Evolutionary conservation across 495 filamentous ascomycete genomes (phyloP).

Genomic region (Aspergillus leporis): DNA sequence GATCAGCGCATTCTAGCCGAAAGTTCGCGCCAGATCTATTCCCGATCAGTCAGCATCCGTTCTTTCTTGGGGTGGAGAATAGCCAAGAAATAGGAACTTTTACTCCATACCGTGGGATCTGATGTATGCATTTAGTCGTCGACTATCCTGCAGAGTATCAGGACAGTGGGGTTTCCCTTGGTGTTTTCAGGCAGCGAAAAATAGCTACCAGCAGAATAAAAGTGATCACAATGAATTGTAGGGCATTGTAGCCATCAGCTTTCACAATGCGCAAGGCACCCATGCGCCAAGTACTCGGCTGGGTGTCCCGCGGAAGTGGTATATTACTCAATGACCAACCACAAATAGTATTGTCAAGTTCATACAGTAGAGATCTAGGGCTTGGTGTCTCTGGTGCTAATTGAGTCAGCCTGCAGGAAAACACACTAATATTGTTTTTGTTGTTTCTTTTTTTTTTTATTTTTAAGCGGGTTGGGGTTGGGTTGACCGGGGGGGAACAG

Average conservation of each 20-base stretch:
- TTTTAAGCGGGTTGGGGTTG: background rate
- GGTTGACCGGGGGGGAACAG: background rate
- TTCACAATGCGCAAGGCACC: background rate
- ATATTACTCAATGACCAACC: background rate
- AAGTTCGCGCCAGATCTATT: background rate
- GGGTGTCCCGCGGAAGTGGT: background rate
- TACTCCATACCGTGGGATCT: background rate
- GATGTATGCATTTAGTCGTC: background rate
- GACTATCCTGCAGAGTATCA: background rate
- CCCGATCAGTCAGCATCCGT: background rate
- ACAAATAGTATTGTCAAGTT: background rate
- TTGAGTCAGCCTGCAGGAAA: background rate
- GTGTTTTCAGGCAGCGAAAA: background rate
- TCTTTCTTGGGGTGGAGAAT: background rate
- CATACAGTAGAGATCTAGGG: background rate
- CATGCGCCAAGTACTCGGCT: background rate
- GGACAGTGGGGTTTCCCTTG: background rate
- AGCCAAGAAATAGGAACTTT: background rate
- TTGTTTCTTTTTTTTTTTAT: background rate
- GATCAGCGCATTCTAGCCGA: slow-evolving; percentile 1
- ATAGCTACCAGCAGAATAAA: background rate
- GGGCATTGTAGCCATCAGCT: background rate
- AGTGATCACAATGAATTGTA: background rate
- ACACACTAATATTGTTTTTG: background rate
- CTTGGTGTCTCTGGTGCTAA: background rate